Evolutionary conservation across 2,329 filamentous ascomycete species (phyloP).

Genomic region (Aspergillus fructus): DNA sequence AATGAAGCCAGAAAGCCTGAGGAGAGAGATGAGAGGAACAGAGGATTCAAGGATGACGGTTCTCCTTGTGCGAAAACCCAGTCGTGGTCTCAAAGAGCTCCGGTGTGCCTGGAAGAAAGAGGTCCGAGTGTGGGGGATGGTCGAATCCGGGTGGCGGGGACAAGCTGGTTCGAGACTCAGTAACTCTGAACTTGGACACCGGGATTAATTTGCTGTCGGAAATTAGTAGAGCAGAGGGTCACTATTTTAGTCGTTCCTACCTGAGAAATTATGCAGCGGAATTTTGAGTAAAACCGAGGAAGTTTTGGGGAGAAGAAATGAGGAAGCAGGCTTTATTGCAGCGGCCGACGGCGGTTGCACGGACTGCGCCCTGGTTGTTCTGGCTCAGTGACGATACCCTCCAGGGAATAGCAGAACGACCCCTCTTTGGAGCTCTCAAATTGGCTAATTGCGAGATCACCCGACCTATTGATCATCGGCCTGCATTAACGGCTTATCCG

Average conservation of each 20-base stretch:
- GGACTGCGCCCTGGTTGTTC: conserved; percentile 3
- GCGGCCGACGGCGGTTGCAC: conserved; percentile 8
- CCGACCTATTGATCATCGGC: conserved; percentile 4
- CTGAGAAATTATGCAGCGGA: background rate
- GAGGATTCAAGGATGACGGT: background rate
- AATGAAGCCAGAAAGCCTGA: background rate
- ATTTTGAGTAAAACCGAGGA: background rate
- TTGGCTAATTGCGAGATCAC: conserved; percentile 5
- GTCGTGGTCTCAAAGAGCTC: background rate
- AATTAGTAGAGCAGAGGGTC: background rate
- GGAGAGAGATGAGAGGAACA: background rate
- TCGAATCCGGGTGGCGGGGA: conserved; percentile 13
- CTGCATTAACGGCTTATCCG: background rate
- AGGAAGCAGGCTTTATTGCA: background rate
- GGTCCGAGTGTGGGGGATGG: conserved; percentile 1
- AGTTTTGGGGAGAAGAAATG: background rate
- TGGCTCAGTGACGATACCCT: conserved; percentile 4
- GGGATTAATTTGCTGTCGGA: background rate
- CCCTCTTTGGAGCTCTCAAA: conserved; percentile 7
- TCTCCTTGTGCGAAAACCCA: background rate
- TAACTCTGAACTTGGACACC: background rate
- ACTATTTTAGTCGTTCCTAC: background rate
- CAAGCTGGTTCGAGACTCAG: background rate
- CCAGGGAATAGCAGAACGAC: conserved; percentile 7
- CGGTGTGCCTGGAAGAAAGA: background rate